phyloP scores from a whole-genome alignment of 2,329 filamentous ascomycete genomes.

The Pochonia chlamydosporia region DNA sequence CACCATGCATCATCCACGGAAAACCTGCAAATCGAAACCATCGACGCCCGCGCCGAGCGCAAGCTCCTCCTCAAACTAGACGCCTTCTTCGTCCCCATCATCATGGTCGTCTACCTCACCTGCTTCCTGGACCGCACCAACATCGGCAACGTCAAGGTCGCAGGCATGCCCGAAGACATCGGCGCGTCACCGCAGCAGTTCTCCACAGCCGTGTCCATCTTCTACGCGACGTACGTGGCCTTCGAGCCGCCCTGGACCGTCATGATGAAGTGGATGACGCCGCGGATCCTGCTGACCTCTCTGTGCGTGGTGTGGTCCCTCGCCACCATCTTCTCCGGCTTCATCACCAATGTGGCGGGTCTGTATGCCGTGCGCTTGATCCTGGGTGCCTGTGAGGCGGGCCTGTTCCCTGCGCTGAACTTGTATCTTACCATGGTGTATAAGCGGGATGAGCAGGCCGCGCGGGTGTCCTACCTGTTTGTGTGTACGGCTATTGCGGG shows the following conservation, averaged over 20 bases:
- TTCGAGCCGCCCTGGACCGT: conserved; percentile 26
- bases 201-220: conserved; percentile 25
- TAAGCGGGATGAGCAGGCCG: conserved; percentile 46
- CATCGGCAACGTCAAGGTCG: conserved; percentile 33
- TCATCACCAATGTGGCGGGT: conserved; percentile 21
- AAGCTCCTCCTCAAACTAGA: conserved; percentile 27
- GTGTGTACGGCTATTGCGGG: conserved; percentile 46
- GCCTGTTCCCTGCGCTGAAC: conserved; percentile 20
- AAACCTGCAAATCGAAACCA: conserved; percentile 13
- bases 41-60: conserved; percentile 22
- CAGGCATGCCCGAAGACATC: conserved; percentile 27
- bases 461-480: conserved; percentile 41
- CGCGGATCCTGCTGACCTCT: conserved; percentile 22
- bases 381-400: conserved; percentile 19
- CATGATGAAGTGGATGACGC: conserved; percentile 25
- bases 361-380: conserved; percentile 19
- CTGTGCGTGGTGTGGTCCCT: conserved; percentile 22
- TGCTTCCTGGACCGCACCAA: conserved; percentile 51
- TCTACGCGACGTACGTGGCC: conserved; percentile 25
- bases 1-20: not conserved
- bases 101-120: conserved; percentile 49
- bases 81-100: conserved; percentile 31
- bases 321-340: conserved; percentile 21
- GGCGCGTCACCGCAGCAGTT: conserved; percentile 23
- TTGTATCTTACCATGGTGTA: conserved; percentile 22